Evolutionary conservation across 2,329 filamentous ascomycete genomes (phyloP), one percentile per base, ranked within the genome.

Genomic region (Pseudocercospora macadamiae): DNA sequence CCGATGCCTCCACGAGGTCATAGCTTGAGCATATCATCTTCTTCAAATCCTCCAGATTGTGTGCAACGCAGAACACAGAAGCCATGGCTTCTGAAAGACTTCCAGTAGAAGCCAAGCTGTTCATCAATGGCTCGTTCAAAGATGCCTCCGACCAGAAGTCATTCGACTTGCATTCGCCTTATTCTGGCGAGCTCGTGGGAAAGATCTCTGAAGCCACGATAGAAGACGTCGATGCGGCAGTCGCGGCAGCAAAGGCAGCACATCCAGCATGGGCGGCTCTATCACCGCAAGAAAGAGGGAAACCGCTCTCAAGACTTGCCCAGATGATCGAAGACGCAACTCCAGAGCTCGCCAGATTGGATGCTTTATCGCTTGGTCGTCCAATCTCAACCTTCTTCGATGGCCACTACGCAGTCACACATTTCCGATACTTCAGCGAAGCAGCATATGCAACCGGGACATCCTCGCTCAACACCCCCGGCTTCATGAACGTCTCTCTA

Each of bases 171-270:
- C 70, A 73, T 61, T 80, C 76, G 60, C 78, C 77, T 1, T 71
- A 73, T 12, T 77, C 75, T 3, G 70, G 71, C 26, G 69, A 77
- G 66, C 34, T 42, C 26, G 66, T 65, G 14, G 54, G 51, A 6
- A 42, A 86, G 1, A 89, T 93, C 48, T 85, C 88, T 68, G 87
- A 88, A 14, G 89, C 88, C 5, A 82, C 83, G 0, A 75, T 79
- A 0, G 80, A 84, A 23, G 89, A 91, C 74, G 83, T 91, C 56
- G 86, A 91, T 72, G 76, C 74, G 7, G 89, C 89, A 9, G 89
- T 92, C n/a, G 76, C 80, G 25, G 86, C 89, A 2, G 89, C 89
- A 36, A 83, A 86, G 51, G 59, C 39, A 1, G 59, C 59, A 14
- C 54, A 57, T 28, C 54, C 54, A 54, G 36, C 59, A 51, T 61